Percentiles rank a stretch among this genome's conserved stretches.
Evolutionary conservation across 73 alveolate species (phyloP).

Genomic region (Urostyla sp.): DNA sequence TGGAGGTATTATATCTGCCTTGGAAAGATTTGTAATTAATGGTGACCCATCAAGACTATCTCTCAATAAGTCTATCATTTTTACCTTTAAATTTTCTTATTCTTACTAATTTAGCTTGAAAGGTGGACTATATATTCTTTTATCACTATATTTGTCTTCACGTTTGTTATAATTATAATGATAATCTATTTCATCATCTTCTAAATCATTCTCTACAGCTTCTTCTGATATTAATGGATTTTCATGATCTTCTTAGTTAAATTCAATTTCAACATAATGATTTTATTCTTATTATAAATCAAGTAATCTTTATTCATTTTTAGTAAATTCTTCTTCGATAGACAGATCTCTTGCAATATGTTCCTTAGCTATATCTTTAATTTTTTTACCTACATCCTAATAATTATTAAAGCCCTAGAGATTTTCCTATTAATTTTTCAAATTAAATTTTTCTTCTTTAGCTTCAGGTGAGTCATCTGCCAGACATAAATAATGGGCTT

Average conservation of each 20-base stretch:
- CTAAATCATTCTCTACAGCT: not conserved
- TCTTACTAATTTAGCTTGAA: not conserved
- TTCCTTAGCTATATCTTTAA: not conserved
- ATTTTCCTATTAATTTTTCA: not conserved
- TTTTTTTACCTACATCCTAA: not conserved
- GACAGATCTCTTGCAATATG: not conserved
- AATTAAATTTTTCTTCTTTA: not conserved
- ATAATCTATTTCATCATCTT: conserved; percentile 3
- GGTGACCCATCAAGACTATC: conserved; percentile 36
- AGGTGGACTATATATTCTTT: conserved; percentile 53
- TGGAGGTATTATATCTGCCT: not conserved
- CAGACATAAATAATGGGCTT: conserved; percentile 6
- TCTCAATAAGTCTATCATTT: conserved; percentile 12
- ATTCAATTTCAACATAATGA: too few species aligned
- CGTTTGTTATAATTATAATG: not conserved
- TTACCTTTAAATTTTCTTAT: conserved; percentile 8
- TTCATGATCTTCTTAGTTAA: too few species aligned
- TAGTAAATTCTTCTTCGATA: not conserved
- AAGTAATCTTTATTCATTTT: not conserved
- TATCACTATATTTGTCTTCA: not conserved
- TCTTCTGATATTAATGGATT: not conserved
- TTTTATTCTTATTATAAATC: too few species aligned
- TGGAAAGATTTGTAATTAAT: conserved; percentile 39
- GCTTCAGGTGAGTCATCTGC: conserved; percentile 16
- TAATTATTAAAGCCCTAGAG: not conserved